Evolutionary conservation across 2,329 filamentous ascomycete species (phyloP).

Genomic region (Stachybotrys chartarum): DNA sequence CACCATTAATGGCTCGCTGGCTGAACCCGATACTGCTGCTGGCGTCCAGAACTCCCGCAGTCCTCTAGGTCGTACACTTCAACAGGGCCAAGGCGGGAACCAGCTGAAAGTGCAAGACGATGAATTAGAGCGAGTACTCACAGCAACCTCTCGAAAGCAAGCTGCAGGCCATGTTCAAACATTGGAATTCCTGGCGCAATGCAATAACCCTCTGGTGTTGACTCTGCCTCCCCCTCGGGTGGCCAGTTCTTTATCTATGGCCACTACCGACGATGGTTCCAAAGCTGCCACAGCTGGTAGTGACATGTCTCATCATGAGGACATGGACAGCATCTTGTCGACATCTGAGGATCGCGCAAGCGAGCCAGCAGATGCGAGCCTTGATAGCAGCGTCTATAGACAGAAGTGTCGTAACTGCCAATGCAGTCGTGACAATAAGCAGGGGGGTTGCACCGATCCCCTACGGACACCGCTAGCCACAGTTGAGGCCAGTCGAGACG

Average conservation of each 20-base stretch:
- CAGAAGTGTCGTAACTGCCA: no score
- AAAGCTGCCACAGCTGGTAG: conserved; percentile 11
- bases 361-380: background rate
- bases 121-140: background rate
- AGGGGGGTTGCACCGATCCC: no score
- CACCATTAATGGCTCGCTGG: no score
- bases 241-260: background rate
- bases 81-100: no score
- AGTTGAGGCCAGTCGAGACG: no score
- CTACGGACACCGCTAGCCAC: no score
- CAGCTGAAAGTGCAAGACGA: background rate
- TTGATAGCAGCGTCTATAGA: background rate
- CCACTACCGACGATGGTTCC: conserved; percentile 4
- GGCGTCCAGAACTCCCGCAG: no score
- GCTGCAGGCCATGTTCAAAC: background rate
- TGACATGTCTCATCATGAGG: background rate
- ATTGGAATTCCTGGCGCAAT: background rate
- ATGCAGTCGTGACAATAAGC: no score
- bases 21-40: no score
- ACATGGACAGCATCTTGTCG: background rate
- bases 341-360: background rate
- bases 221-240: background rate
- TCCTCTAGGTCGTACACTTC: no score
- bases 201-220: background rate
- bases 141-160: background rate